Conservation (phyloP, 2,329 filamentous ascomycete genomes). For the Hysterium pulicare region DNA sequence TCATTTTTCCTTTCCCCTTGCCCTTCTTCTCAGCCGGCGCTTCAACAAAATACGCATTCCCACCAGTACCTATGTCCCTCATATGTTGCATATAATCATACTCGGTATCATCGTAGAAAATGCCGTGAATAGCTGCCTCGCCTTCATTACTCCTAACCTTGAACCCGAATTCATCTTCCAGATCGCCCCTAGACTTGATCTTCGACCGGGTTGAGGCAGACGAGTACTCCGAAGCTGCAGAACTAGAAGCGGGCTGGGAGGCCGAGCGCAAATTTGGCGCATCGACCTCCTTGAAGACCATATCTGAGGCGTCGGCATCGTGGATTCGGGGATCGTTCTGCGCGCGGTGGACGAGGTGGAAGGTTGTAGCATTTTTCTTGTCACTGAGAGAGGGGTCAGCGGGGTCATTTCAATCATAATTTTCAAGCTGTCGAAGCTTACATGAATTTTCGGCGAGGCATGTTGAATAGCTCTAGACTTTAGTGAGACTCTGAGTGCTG, state of each 20-base stretch:
- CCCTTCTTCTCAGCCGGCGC: slow-evolving; percentile 61
- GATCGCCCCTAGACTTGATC: slow-evolving; percentile 68
- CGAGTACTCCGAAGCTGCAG: slow-evolving; percentile 44
- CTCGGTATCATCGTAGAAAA: slow-evolving; percentile 90
- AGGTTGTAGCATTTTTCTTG: slow-evolving; percentile 91
- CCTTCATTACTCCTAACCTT: slow-evolving; percentile 84
- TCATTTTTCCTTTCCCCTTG: slow-evolving; percentile 71
- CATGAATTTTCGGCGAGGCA: slow-evolving; percentile 75
- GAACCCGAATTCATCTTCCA: slow-evolving; percentile 70
- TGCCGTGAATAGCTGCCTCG: slow-evolving; percentile 88
- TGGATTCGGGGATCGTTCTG: slow-evolving; percentile 98
- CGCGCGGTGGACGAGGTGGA: slow-evolving; percentile 89
- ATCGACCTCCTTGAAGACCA: slow-evolving; percentile 74
- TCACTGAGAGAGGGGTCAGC: slow-evolving; percentile 52
- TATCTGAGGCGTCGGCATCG: slow-evolving; percentile 81
- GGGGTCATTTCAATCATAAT: slow-evolving; percentile 14
- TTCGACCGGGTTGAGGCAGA: slow-evolving; percentile 41
- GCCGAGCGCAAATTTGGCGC: slow-evolving; percentile 37
- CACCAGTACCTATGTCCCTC: slow-evolving; percentile 70
- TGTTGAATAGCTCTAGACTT: slow-evolving; percentile 54
- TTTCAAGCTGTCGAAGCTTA: slow-evolving; percentile 38
- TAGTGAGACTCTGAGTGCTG: neutral
- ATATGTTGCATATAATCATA: slow-evolving; percentile 99
- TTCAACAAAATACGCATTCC: slow-evolving; percentile 81
- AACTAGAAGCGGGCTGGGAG: slow-evolving; percentile 44